Evolutionary conservation across 164 flowering plant species (phyloP), one percentile per base, ranked within the genome.

Genomic region (Nelumbo lutea): DNA sequence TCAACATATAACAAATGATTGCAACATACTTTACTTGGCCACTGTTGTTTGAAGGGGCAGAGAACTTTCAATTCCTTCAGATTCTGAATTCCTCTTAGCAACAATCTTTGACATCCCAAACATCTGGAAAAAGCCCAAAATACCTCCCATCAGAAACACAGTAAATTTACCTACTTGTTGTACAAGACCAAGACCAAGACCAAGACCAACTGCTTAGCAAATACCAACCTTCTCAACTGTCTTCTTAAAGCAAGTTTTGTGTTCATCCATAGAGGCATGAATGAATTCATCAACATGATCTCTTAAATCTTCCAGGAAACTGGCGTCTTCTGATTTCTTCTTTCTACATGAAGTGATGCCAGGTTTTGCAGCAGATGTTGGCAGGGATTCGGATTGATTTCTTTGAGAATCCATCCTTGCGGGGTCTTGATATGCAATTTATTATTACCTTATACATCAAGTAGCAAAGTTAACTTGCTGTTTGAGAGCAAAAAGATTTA

Each of bases 271-370:
- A 6, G 96, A 95, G 67, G 98, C 96, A 77, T 86, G 72, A 61
- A 95, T 68, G 70, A 92, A 95, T 78, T 95, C 98, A 73, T 92
- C 97, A 66, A 92, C 82, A 77, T 92, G 97, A 73, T 90, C 97
- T 80, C 69, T 92, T 10, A 90, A 46, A 77, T 95, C 96, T 67
- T 77, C 81, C 66, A 90, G 45, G 75, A 90, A 95, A 62, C 83
- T 81, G 58, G 90, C 90, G n/a, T 83, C 83, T 2, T 92, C 96
- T 3, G 75, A 84, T 72, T 87, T 90, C 86, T 91, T 91, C 88
- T 85, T 91, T 48, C 97, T 80, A 60, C 96, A 91, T 41, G 96
- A 91, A 66, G 87, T 61, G 27, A 65, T 63, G 41, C 68, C 41
- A 42, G 73, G 72, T 27, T 48, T 66, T 15, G 60, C 46, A 42